phyloP scores from a whole-genome alignment of 805 yeast species.

The Ogataea ganodermae region DNA sequence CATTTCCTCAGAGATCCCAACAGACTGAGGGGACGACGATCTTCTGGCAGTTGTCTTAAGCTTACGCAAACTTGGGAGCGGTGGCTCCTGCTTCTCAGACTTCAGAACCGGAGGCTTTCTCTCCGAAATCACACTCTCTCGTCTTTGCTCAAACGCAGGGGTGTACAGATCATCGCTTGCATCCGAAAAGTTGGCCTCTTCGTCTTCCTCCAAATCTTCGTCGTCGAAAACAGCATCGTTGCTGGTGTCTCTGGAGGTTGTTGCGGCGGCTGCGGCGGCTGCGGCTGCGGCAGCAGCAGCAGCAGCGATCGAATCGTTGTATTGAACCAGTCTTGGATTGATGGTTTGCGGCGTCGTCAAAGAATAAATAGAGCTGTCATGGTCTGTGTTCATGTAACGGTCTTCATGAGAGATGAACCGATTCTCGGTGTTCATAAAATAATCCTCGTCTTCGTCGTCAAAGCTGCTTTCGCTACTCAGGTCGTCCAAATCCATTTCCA shows the following conservation, averaged over 20 bases:
- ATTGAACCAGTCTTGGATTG: constrained; percentile 28
- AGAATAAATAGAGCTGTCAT: constrained; percentile 29
- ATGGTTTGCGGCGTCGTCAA: constrained; percentile 32
- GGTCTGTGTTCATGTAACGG: constrained; percentile 5
- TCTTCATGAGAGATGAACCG: not conserved
- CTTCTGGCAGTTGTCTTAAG: constrained; percentile 16
- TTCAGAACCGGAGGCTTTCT: constrained; percentile 21
- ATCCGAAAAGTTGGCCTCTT: constrained; percentile 25
- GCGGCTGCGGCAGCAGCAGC: constrained; percentile 2
- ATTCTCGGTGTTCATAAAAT: constrained; percentile 20
- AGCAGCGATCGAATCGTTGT: constrained; percentile 12
- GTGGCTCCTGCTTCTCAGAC: constrained; percentile 21
- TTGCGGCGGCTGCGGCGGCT: not conserved
- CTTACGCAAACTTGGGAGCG: constrained; percentile 25
- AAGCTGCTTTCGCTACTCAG: constrained; percentile 29
- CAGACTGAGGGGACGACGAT: constrained; percentile 10
- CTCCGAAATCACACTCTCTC: constrained; percentile 26
- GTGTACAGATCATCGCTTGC: constrained; percentile 32
- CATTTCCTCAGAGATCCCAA: not conserved
- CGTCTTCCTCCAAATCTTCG: constrained; percentile 25
- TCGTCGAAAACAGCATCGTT: constrained; percentile 23
- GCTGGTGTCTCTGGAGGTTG: constrained; percentile 4
- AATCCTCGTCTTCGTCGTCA: constrained; percentile 26
- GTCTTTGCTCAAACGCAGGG: constrained; percentile 33
- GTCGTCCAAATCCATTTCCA: constrained; percentile 37